Base-by-base conservation (phyloP, 2,329 filamentous ascomycete species). In the Exophiala sideris region DNA sequence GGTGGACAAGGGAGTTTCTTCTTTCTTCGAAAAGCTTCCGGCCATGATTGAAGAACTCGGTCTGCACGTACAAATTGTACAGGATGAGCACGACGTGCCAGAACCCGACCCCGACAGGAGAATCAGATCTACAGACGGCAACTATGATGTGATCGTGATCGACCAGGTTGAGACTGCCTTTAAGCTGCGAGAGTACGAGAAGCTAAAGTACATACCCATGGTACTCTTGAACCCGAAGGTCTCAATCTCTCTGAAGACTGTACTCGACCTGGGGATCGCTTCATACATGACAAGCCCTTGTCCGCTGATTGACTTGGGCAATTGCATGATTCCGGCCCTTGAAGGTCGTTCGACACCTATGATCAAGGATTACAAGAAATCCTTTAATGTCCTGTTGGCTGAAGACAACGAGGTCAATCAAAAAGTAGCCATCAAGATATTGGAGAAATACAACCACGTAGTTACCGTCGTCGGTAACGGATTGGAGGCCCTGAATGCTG, bases 331-430 rank as follows among this genome's bases (percentile, higher is more conserved):
- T 14, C 94, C 94, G 5, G 94, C 94, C 2, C 78, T 99, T 20
- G 94, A 97, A 73, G 95, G 95, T 65, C 82, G 92, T 49, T 91
- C 92, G 5, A 94, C 91, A 10, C 92, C 92, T 1, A 89, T 90
- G 10, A 84, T 95, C 48, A 90, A 91, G 2, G 92, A 97, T 68
- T 94, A 95, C 69, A 95, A 91, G 10, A 91, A 91, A 68, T 96
- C 91, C 0, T 95, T 97, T 71, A 90, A 96, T 70, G 95, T 99
- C 65, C 77, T 99, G 35, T 79, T 97, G 56, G 94, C 92, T 9
- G 94, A 99, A 73, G 94, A 99, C 74, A 99, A 99, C 69, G 87
- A 91, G 12, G 92, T 99, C 68, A 99, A 99, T 70, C 94, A 99
- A 73, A 86, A 91, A 64, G 78, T 97, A 48, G 94, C 94, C 0